Percentiles rank a stretch among this genome's conserved stretches.
Conservation (phyloP, 257 asterid genomes). For the Voacanga thouarsii region DNA sequence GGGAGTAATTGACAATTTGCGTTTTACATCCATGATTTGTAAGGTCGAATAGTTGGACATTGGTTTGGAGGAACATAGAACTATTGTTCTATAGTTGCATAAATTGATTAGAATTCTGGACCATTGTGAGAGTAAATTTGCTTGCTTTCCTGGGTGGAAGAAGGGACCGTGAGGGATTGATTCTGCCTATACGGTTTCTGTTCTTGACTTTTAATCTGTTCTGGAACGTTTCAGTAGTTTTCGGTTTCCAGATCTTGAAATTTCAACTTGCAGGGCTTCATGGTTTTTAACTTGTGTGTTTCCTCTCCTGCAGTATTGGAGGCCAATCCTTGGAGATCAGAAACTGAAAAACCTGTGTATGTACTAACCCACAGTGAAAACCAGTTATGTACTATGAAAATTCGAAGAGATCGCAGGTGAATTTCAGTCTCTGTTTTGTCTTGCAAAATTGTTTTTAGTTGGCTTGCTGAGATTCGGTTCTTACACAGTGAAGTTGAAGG, state of each 20-base stretch:
- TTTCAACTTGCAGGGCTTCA: not conserved
- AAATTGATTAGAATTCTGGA: not conserved
- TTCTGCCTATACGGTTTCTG: not conserved
- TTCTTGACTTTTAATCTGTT: not conserved
- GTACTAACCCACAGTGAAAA: constrained; percentile 89
- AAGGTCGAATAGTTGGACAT: not conserved
- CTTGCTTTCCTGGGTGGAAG: not conserved
- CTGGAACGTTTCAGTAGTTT: not conserved
- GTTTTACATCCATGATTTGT: not conserved
- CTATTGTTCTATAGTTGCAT: not conserved
- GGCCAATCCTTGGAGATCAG: constrained; percentile 88
- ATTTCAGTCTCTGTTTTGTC: constrained; percentile 16
- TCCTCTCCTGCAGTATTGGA: constrained; percentile 61
- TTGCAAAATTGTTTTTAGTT: not conserved
- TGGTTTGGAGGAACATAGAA: not conserved
- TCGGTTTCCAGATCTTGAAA: not conserved
- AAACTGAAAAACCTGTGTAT: constrained; percentile 76
- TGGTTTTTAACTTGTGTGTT: constrained; percentile 9
- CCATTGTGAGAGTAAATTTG: not conserved
- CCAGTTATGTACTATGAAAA: constrained; percentile 90
- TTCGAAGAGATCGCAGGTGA: constrained; percentile 79
- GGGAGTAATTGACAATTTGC: not conserved
- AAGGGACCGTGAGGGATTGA: not conserved
- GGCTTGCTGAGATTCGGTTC: constrained; percentile 18
- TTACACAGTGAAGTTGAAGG: constrained; percentile 78